A percentile compares a stretch with the other conserved stretches of the same genome.
phyloP scores from a whole-genome alignment of 2,329 filamentous ascomycete species.

The Aspergillus fijiensis region DNA sequence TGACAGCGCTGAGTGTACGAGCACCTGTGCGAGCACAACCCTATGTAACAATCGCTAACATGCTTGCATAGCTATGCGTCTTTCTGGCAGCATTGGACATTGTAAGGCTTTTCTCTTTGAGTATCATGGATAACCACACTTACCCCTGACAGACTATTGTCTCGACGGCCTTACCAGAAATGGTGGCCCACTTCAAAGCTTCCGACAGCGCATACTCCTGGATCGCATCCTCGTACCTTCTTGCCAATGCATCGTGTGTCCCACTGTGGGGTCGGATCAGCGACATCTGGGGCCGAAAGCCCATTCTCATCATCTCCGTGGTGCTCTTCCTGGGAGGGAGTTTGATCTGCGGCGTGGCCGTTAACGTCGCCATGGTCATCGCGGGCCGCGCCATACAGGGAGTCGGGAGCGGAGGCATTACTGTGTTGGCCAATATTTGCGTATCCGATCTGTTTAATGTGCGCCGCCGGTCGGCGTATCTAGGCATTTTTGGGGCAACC shows the following conservation, averaged over 20 bases:
- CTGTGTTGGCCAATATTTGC: conserved; percentile 57
- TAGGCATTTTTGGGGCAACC: conserved; percentile 1
- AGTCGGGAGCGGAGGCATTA: conserved; percentile 57
- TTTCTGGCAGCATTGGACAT: conserved; percentile 2
- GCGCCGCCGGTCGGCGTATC: conserved; percentile 24
- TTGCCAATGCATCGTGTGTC: conserved; percentile 38
- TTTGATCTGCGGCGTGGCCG: conserved; percentile 52
- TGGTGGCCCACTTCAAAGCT: conserved; percentile 33
- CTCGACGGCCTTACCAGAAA: conserved; percentile 39
- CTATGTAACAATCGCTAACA: neutral
- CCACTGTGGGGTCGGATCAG: conserved; percentile 44
- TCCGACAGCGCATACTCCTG: conserved; percentile 37
- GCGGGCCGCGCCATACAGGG: conserved; percentile 58
- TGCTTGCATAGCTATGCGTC: neutral
- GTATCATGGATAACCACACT: neutral
- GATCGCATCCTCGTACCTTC: conserved; percentile 39
- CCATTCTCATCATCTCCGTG: conserved; percentile 55
- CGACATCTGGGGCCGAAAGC: conserved; percentile 61
- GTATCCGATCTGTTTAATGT: conserved; percentile 60
- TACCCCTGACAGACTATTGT: conserved; percentile 24
- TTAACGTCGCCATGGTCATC: conserved; percentile 58
- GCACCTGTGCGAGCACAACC: neutral
- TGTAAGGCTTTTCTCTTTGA: neutral
- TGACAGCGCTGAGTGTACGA: neutral
- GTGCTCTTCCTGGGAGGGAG: conserved; percentile 58